These are phyloP conservation scores for Paraleonurus japonicus DNA, from an alignment of 257 asterid species.

Conservation along the genomic window DNA sequence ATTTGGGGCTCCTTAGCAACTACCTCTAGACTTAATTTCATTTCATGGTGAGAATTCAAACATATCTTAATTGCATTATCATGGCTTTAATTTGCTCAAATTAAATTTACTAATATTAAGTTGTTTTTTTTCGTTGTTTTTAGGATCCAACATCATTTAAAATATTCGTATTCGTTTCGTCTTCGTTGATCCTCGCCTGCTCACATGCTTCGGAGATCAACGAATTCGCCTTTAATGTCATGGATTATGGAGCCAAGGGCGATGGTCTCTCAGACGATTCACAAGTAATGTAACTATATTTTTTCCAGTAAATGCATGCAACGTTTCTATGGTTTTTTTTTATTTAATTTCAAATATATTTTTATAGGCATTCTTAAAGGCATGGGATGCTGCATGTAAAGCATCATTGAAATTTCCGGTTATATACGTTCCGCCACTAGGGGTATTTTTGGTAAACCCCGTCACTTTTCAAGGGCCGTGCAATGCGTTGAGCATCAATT, in stretches of 20 bases:
- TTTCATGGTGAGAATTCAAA: neutral
- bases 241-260: constrained; percentile 58
- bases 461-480: constrained; percentile 61
- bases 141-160: constrained; percentile 28
- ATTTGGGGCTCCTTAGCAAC: neutral
- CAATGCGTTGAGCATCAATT: constrained; percentile 35
- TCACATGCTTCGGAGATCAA: neutral
- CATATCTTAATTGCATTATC: neutral
- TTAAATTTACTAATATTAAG: neutral
- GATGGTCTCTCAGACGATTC: constrained; percentile 53
- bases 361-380: constrained; percentile 54
- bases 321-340: neutral
- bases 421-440: constrained; percentile 50
- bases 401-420: constrained; percentile 33
- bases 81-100: neutral
- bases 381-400: constrained; percentile 71
- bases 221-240: constrained; percentile 39
- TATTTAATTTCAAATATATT: neutral
- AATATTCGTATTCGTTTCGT: constrained; percentile 32
- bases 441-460: constrained; percentile 50
- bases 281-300: constrained; percentile 28
- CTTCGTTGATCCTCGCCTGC: constrained; percentile 24
- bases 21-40: neutral
- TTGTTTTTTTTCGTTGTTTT: neutral
- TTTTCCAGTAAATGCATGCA: too few species aligned